Percentiles rank a stretch among this genome's conserved stretches.
Conservation (phyloP, 2,329 filamentous ascomycete species). For the Xylariales sp. region DNA sequence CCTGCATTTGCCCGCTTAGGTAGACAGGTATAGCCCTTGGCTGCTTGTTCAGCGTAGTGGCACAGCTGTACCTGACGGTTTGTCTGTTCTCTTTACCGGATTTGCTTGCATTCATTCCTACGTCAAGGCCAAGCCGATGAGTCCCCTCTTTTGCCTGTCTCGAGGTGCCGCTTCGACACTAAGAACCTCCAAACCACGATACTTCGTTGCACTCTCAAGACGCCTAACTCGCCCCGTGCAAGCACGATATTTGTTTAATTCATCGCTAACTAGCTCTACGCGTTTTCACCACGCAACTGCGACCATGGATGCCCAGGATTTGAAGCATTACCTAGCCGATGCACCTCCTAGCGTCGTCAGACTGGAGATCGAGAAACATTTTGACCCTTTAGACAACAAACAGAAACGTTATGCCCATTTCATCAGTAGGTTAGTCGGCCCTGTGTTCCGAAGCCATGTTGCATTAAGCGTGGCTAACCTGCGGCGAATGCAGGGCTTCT, state of each 20-base stretch:
- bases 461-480: slow-evolving; percentile 27
- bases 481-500: slow-evolving; percentile 67
- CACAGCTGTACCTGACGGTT: background rate
- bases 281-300: slow-evolving; percentile 45
- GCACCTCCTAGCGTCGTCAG: slow-evolving; percentile 88
- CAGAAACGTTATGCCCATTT: slow-evolving; percentile 93
- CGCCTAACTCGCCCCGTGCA: slow-evolving; percentile 27
- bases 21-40: no score
- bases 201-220: slow-evolving; percentile 31
- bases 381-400: slow-evolving; percentile 78
- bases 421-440: slow-evolving; percentile 73
- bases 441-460: slow-evolving; percentile 32
- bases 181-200: slow-evolving; percentile 37
- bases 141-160: slow-evolving; percentile 37
- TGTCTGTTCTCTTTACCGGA: background rate
- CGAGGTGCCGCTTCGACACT: slow-evolving; percentile 42
- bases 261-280: slow-evolving; percentile 18
- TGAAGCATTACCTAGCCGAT: slow-evolving; percentile 87
- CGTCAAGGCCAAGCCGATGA: slow-evolving; percentile 29
- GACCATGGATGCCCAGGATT: slow-evolving; percentile 70
- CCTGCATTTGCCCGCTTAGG: background rate
- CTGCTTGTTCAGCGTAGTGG: no score
- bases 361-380: slow-evolving; percentile 92
- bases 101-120: background rate
- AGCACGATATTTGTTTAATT: slow-evolving; percentile 7